A percentile compares a stretch with the other conserved stretches of the same genome.
Conservation (phyloP, 371 early-diverging fungal species). For the Mortierella sp. region DNA sequence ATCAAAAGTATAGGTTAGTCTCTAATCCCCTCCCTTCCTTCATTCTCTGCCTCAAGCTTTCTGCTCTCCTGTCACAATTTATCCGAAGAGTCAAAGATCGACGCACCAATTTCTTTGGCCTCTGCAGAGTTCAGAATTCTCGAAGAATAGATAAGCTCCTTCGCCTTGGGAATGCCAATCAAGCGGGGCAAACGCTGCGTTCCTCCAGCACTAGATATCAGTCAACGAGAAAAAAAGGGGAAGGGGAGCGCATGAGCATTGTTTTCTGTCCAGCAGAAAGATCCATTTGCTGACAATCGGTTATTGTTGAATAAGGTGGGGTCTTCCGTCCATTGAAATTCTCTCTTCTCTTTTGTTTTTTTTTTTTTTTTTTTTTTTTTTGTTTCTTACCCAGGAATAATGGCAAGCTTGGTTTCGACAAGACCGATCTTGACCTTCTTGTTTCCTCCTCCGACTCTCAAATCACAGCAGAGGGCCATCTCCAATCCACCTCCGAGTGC, state of each 20-base stretch:
- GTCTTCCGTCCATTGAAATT: no score
- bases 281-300: no score
- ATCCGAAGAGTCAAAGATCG: neutral
- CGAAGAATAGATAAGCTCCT: slow-evolving; percentile 93
- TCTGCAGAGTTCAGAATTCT: slow-evolving; percentile 69
- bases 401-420: slow-evolving; percentile 95
- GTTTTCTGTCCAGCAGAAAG: no score
- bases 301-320: no score
- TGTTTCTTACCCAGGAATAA: slow-evolving; percentile 91
- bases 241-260: no score
- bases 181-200: slow-evolving; percentile 92
- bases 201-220: slow-evolving; percentile 88
- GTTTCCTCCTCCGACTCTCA: slow-evolving; percentile 83
- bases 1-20: no score
- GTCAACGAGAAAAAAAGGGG: neutral
- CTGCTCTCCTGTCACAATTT: no score
- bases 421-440: slow-evolving; percentile 84
- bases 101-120: slow-evolving; percentile 73
- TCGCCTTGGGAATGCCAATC: slow-evolving; percentile 89
- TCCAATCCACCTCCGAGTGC: slow-evolving; percentile 97
- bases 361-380: no score
- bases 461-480: slow-evolving; percentile 92
- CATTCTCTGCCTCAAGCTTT: no score
- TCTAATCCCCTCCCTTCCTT: no score
- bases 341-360: no score